phyloP scores from a whole-genome alignment of 306 rosid genomes.

The Trifolium dubium region DNA sequence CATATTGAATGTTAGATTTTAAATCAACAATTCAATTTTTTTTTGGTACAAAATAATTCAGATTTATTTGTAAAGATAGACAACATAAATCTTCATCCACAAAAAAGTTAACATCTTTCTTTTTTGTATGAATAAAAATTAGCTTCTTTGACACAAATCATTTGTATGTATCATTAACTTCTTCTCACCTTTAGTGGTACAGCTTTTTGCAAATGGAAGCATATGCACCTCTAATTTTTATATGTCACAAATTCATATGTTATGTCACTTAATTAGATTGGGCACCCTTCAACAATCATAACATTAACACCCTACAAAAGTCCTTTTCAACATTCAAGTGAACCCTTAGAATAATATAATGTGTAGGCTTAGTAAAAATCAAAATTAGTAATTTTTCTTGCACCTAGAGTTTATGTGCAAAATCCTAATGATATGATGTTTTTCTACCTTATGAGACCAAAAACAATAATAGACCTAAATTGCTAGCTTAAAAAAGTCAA shows the following conservation, averaged over 20 bases:
- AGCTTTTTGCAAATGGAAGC: constrained; percentile 41
- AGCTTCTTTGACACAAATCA: constrained; percentile 35
- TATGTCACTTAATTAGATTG: constrained; percentile 4
- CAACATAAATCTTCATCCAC: too few species aligned
- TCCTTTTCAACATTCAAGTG: neutral
- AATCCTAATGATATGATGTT: neutral
- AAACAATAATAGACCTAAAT: neutral
- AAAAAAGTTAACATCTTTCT: too few species aligned
- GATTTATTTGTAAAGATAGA: too few species aligned
- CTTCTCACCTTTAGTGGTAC: neutral
- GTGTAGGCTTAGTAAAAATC: neutral
- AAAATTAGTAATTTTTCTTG: constrained; percentile 1
- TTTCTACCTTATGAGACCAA: neutral
- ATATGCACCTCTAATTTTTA: constrained; percentile 32
- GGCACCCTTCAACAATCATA: constrained; percentile 41
- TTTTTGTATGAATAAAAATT: too few species aligned
- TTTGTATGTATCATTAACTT: constrained; percentile 39
- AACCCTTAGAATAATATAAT: neutral
- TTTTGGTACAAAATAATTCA: too few species aligned
- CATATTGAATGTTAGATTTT: too few species aligned
- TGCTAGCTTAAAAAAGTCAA: constrained; percentile 11
- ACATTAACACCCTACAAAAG: neutral
- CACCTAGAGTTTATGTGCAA: constrained; percentile 3
- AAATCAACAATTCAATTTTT: too few species aligned
- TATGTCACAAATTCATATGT: constrained; percentile 15